Evolutionary conservation across 2,329 filamentous ascomycete genomes (phyloP).

Genomic region (Trichoderma gracile): DNA sequence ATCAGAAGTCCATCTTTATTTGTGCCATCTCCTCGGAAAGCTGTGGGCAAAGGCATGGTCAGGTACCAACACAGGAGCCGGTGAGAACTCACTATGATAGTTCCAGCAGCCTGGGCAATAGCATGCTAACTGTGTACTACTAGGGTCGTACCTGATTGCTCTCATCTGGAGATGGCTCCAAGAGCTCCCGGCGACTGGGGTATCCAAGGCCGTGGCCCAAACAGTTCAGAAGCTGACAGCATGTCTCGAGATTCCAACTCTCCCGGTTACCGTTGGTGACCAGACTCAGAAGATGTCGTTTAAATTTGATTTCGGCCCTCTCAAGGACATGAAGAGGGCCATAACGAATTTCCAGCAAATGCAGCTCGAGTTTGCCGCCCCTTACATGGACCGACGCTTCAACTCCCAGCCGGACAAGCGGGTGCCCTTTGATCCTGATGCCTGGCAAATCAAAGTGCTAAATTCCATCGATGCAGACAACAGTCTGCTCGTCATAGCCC

Average conservation of each 20-base stretch:
- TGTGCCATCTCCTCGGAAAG: constrained; percentile 38
- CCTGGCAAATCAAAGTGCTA: constrained; percentile 73
- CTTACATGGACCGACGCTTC: constrained; percentile 74
- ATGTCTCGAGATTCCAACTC: constrained; percentile 9
- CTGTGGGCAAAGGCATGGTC: constrained; percentile 27
- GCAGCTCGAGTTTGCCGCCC: constrained; percentile 67
- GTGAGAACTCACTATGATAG: neutral
- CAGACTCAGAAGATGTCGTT: constrained; percentile 6
- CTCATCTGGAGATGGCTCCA: constrained; percentile 32
- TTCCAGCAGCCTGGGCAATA: neutral
- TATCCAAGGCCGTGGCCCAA: constrained; percentile 26
- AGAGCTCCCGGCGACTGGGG: constrained; percentile 26
- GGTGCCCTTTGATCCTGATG: constrained; percentile 71
- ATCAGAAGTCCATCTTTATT: constrained; percentile 40
- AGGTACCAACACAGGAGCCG: neutral
- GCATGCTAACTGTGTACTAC: neutral
- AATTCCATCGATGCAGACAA: constrained; percentile 70
- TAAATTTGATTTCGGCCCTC: neutral
- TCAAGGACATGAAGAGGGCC: neutral
- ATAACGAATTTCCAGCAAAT: constrained; percentile 43
- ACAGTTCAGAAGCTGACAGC: constrained; percentile 26
- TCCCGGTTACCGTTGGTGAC: neutral
- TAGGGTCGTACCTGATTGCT: constrained; percentile 32
- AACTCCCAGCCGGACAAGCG: constrained; percentile 67
- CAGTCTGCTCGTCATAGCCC: constrained; percentile 73